A percentile compares a stretch with the other conserved stretches of the same genome.
Conservation (phyloP, 768 basidiomycete species). For the Exidia glandulosa region DNA sequence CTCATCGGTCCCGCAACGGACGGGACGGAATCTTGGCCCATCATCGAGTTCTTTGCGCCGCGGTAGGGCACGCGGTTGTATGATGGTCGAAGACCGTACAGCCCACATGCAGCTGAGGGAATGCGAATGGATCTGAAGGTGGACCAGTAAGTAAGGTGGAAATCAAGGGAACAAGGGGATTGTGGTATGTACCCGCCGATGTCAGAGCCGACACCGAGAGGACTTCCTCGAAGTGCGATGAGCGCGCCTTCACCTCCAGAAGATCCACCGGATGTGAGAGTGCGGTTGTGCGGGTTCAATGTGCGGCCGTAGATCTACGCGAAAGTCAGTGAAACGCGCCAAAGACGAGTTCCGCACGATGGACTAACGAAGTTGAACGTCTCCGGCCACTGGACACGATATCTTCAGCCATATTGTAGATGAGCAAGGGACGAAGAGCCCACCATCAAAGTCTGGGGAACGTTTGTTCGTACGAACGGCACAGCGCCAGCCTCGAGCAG, state of each 20-base stretch:
- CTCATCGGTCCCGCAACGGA: constrained; percentile 71
- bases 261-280: constrained; percentile 65
- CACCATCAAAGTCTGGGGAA: constrained; percentile 70
- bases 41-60: constrained; percentile 49
- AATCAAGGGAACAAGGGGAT: too few relatives aligned
- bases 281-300: constrained; percentile 60
- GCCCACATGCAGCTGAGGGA: constrained; percentile 53
- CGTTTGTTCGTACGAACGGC: constrained; percentile 59
- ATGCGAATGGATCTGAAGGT: constrained; percentile 70
- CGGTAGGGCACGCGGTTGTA: constrained; percentile 59
- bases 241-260: constrained; percentile 83
- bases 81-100: constrained; percentile 64
- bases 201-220: constrained; percentile 66
- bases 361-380: constrained; percentile 52
- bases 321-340: neutral
- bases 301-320: constrained; percentile 53
- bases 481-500: constrained; percentile 58
- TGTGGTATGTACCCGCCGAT: constrained; percentile 49
- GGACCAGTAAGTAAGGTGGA: too few relatives aligned
- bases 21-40: constrained; percentile 59
- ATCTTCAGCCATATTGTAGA: neutral
- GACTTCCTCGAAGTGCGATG: constrained; percentile 39
- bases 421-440: constrained; percentile 3
- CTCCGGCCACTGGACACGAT: constrained; percentile 50
- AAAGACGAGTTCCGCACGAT: neutral